Evolutionary conservation across 108 stramenopile genomes (phyloP), one percentile per base, ranked within the genome.

Genomic region (Ochromonas danica): DNA sequence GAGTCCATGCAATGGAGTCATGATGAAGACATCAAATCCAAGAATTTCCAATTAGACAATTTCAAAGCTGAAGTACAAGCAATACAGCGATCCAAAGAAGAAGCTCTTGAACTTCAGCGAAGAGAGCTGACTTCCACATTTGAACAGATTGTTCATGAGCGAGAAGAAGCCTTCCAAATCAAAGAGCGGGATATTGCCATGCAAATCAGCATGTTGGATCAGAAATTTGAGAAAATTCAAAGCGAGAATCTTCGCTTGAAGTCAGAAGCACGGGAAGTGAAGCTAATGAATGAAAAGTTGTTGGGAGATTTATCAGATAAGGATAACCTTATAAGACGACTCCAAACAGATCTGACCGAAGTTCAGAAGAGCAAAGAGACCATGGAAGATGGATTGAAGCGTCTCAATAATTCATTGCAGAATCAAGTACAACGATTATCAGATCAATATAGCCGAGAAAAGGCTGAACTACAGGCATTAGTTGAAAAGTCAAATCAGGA

Each of bases 1-100:
- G 72, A 75, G 38, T 45, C 72, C 10, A 75, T 75, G 51, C 72
- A 33, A 42, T 75, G 72, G 72, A 30, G n/a, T 31, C 14, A 6
- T 6, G 72, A 45, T 6, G 72, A 75, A 31, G 72, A 75, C 25
- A 6, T 42, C 14, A 27, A 41, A 27, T 41, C 27, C 3, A 75
- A 75, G 40, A 42, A 17, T 10, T 14, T 3, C 27, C 14, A 75
- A 60, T 14, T 75, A 6, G 72, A 27, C 17, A 14, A 6, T 6
- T 33, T 75, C 36, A 75, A 75, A 60, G 10, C 6, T 60, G 72
- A 75, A 27, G 25, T 75, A 6, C 36, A 60, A 30, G n/a, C 17
- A 10, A 10, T 75, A 27, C 3, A 75, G 3, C 72, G 40, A 27
- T 10, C 28, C 43, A 45, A 33, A 31, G 72, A 75, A 28, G 72